Evolutionary conservation across 805 yeast genomes (phyloP).

Genomic region (Spathaspora passalidarum): DNA sequence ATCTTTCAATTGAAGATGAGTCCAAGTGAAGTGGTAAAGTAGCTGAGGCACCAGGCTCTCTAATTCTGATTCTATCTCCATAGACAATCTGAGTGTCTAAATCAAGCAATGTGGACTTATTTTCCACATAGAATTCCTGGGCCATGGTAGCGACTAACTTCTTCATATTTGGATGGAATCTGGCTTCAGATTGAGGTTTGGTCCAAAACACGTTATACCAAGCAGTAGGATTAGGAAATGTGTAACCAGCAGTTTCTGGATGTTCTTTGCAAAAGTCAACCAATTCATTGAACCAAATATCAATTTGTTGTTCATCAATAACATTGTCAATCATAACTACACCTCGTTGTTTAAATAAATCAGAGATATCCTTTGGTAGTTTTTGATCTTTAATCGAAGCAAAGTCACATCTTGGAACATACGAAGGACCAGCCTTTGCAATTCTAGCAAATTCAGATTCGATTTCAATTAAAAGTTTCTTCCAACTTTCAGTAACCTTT

Average conservation of each 20-base stretch:
- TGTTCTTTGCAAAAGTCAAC: constrained; percentile 17
- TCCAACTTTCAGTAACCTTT: constrained; percentile 26
- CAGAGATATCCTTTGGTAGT: constrained; percentile 9
- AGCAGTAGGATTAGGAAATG: constrained; percentile 25
- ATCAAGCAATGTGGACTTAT: constrained; percentile 21
- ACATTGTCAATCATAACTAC: constrained; percentile 16
- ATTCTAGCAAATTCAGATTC: constrained; percentile 18
- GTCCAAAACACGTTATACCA: constrained; percentile 41
- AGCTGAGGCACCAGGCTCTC: constrained; percentile 33
- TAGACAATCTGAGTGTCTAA: constrained; percentile 32
- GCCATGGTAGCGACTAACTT: constrained; percentile 21
- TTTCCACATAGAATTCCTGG: constrained; percentile 12
- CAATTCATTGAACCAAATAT: constrained; percentile 14
- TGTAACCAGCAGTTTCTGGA: constrained; percentile 25
- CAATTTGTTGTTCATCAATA: constrained; percentile 13
- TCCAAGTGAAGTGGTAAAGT: constrained; percentile 40
- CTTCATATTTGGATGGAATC: constrained; percentile 34
- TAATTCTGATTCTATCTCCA: constrained; percentile 40
- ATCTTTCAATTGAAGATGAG: constrained; percentile 40
- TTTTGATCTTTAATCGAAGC: constrained; percentile 13
- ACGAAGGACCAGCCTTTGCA: constrained; percentile 15
- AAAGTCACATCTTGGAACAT: constrained; percentile 22
- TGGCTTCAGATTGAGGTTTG: constrained; percentile 34
- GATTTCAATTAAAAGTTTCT: constrained; percentile 21
- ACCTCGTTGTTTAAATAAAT: constrained; percentile 14